phyloP scores from a whole-genome alignment of 306 rosid genomes.

The Dryas alaskensis region DNA sequence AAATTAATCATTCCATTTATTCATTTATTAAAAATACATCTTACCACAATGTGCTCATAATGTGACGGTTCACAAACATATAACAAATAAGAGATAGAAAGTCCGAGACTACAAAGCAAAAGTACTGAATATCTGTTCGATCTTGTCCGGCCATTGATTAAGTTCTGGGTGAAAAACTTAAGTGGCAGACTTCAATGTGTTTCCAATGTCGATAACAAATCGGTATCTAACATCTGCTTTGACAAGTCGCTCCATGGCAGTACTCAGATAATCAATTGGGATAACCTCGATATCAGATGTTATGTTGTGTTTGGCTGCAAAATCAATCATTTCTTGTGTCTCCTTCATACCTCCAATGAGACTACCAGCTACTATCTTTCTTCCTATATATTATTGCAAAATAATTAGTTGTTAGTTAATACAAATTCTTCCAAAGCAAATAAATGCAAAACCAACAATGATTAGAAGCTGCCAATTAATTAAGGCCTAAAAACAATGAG shows the following conservation, averaged over 20 bases:
- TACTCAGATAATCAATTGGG: conserved; percentile 17
- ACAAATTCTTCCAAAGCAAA: too few relatives aligned
- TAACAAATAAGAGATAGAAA: too few relatives aligned
- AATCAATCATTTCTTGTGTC: conserved; percentile 25
- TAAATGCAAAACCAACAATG: too few relatives aligned
- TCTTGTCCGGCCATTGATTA: too few relatives aligned
- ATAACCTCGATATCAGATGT: conserved; percentile 14
- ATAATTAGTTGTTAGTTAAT: too few relatives aligned
- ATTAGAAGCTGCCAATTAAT: too few relatives aligned
- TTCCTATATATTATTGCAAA: not conserved
- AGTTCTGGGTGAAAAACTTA: not conserved
- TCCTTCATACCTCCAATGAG: conserved; percentile 12
- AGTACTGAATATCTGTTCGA: not conserved
- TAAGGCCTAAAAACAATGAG: too few relatives aligned
- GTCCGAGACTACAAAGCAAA: conserved; percentile 8
- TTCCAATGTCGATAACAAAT: conserved; percentile 21
- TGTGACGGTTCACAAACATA: too few relatives aligned
- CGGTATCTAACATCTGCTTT: conserved; percentile 11
- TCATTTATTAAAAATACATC: not conserved
- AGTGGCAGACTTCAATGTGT: not conserved
- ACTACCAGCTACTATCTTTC: conserved; percentile 19
- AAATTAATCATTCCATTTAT: not conserved
- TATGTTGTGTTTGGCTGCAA: conserved; percentile 26
- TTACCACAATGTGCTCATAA: not conserved
- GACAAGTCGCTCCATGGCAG: conserved; percentile 12